Evolutionary conservation across 352 stramenopile genomes (phyloP).

Genomic region (Globisporangium parvum): DNA sequence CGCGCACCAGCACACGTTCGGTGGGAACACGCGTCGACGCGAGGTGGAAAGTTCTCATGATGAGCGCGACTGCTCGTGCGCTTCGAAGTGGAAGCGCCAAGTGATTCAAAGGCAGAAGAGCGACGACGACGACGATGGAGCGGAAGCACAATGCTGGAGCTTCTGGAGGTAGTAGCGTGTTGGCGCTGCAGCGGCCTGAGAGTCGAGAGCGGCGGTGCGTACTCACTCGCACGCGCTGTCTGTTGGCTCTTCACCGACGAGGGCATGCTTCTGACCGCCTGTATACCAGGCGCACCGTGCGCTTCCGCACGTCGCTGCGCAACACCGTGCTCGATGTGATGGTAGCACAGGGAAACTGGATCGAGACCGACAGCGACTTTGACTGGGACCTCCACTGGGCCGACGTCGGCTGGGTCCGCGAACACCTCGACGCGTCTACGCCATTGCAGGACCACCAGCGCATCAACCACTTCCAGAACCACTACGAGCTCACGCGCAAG

Average conservation of each 20-base stretch:
- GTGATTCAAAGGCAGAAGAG: too few relatives aligned
- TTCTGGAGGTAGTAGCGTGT: too few relatives aligned
- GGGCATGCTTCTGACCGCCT: too few relatives aligned
- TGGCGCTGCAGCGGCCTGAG: slow-evolving; percentile 4
- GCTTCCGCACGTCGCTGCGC: slow-evolving; percentile 60
- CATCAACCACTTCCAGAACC: slow-evolving; percentile 92
- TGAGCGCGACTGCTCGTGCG: too few relatives aligned
- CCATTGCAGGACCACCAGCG: slow-evolving; percentile 60
- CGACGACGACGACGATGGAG: slow-evolving; percentile 1
- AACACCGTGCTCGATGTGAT: slow-evolving; percentile 84
- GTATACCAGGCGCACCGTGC: slow-evolving; percentile 6
- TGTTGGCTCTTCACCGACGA: background rate
- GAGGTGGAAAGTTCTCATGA: too few relatives aligned
- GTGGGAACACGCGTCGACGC: too few relatives aligned
- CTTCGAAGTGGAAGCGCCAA: too few relatives aligned
- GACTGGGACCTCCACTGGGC: slow-evolving; percentile 86
- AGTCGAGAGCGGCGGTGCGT: slow-evolving; percentile 7
- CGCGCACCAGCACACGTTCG: too few relatives aligned
- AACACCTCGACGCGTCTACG: slow-evolving; percentile 61
- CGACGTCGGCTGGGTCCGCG: slow-evolving; percentile 78
- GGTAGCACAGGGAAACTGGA: slow-evolving; percentile 38
- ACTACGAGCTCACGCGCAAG: slow-evolving; percentile 91
- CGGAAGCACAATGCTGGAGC: background rate
- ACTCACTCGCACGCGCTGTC: background rate
- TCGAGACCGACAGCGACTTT: slow-evolving; percentile 65